Evolutionary conservation across 768 basidiomycete genomes (phyloP), one percentile per base, ranked within the genome.

Genomic region (Naganishia vaughanmartiniae): DNA sequence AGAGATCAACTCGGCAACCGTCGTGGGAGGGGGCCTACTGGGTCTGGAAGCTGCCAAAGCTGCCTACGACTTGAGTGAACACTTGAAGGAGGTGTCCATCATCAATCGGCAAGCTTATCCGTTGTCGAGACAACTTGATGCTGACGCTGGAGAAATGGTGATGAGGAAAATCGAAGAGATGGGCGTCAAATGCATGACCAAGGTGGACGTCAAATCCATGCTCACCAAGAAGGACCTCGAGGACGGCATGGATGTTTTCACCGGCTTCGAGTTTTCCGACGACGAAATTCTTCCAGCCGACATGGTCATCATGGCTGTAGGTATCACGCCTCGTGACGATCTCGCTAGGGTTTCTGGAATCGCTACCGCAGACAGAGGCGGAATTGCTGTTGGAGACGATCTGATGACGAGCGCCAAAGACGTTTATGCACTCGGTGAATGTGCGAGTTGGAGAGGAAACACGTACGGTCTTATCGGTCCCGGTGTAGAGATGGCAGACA

Each of bases 1-100:
- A 11, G 77, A 80, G 0, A 83, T 87, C 10, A 84, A 81, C 3
- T 75, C 70, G 56, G 87, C 85, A 0, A 83, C 85, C 0, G 85
- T 90, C 2, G 84, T 90, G 17, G 89, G 89, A 24, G 89, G 89
- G 11, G 89, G 89, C 11, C 78, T 90, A 14, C 84, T 90, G 21
- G 89, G 89, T 14, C 81, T 90, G 36, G 89, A 90, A 80, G 89
- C 89, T 2, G 89, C 89, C 3, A 90, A 90, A 75, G 89, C 89
- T 0, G 83, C 86, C 9, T 86, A 86, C 74, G 89, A 90, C 77
- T 80, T 89, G 70, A 81, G 79, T 28, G 82, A 83, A 0, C 60
- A 63, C 24, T 81, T 87, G 66, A 79, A 81, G 11, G 77, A 85
- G 53, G 87, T 87, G 15, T 80, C 83, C 34, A 87, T 87, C 72